phyloP scores from a whole-genome alignment of 768 basidiomycete genomes.

The Boletus eberwhitei region DNA sequence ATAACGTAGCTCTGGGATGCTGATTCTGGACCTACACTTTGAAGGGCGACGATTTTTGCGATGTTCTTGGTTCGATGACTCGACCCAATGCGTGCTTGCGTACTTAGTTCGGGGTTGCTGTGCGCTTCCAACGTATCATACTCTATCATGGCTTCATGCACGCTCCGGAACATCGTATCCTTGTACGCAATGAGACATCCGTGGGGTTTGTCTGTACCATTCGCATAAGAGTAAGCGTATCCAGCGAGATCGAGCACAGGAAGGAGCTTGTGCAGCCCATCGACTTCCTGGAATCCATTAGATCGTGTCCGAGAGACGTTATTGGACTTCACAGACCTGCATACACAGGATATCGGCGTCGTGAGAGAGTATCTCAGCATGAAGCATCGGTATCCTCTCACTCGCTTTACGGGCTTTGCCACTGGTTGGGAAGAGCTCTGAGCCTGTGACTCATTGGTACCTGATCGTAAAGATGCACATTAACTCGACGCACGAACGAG shows the following conservation, averaged over 20 bases:
- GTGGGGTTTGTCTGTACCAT: constrained; percentile 76
- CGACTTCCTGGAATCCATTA: constrained; percentile 67
- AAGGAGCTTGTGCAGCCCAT: constrained; percentile 68
- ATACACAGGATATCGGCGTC: constrained; percentile 82
- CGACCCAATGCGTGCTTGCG: constrained; percentile 43
- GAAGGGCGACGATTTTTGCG: constrained; percentile 68
- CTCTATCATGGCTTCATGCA: constrained; percentile 47
- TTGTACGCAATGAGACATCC: constrained; percentile 83
- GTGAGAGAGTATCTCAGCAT: constrained; percentile 68
- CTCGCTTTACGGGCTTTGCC: constrained; percentile 70
- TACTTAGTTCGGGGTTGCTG: constrained; percentile 31
- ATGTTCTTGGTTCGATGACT: constrained; percentile 80
- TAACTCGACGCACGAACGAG: constrained; percentile 62
- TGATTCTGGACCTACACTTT: constrained; percentile 34
- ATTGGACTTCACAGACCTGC: constrained; percentile 50
- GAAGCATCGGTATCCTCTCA: constrained; percentile 73
- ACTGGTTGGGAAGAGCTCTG: constrained; percentile 81
- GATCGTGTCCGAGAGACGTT: not conserved
- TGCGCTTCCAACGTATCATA: constrained; percentile 69
- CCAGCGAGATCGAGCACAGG: constrained; percentile 62
- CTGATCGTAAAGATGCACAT: not conserved
- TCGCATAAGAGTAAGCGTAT: constrained; percentile 62
- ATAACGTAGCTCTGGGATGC: constrained; percentile 58
- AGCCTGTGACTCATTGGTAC: constrained; percentile 42
- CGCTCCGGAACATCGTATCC: constrained; percentile 43